Evolutionary conservation across 768 basidiomycete species (phyloP).

Genomic region (Lactifluus echinatus): DNA sequence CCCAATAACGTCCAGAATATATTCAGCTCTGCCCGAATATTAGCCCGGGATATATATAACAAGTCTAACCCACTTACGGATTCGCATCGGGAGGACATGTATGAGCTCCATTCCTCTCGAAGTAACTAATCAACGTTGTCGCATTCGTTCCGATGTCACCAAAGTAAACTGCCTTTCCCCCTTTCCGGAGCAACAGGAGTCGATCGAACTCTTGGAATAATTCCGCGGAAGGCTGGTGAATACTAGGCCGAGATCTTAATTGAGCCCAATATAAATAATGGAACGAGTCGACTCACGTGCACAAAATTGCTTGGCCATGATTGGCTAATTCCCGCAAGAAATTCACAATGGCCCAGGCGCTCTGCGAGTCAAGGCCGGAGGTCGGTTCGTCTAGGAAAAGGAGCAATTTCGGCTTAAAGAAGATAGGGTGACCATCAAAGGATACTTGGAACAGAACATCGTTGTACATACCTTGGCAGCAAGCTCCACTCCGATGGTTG

Average conservation of each 20-base stretch:
- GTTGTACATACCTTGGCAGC: slow-evolving; percentile 50
- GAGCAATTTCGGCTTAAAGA: slow-evolving; percentile 55
- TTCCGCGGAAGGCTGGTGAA: slow-evolving; percentile 70
- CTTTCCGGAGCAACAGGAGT: slow-evolving; percentile 65
- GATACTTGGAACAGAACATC: no score
- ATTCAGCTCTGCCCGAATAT: slow-evolving; percentile 32
- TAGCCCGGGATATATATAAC: neutral
- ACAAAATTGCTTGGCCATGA: slow-evolving; percentile 82
- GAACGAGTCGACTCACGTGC: slow-evolving; percentile 54
- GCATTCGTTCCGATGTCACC: slow-evolving; percentile 62
- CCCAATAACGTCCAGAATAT: slow-evolving; percentile 46
- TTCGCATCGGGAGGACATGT: slow-evolving; percentile 61
- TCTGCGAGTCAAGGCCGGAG: slow-evolving; percentile 76
- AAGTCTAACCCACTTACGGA: slow-evolving; percentile 34
- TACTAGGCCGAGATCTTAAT: slow-evolving; percentile 11
- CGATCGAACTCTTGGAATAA: slow-evolving; percentile 80
- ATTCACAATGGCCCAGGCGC: slow-evolving; percentile 72
- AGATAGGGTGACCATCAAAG: neutral
- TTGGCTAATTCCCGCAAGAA: slow-evolving; percentile 72
- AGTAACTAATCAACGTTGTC: slow-evolving; percentile 60
- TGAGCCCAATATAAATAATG: neutral
- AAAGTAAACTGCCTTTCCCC: slow-evolving; percentile 63
- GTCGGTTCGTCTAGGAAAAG: slow-evolving; percentile 89
- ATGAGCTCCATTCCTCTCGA: slow-evolving; percentile 59
- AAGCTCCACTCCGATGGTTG: slow-evolving; percentile 82